Evolutionary conservation across 805 yeast genomes (phyloP).

Genomic region (Kluyveromyces siamensis): DNA sequence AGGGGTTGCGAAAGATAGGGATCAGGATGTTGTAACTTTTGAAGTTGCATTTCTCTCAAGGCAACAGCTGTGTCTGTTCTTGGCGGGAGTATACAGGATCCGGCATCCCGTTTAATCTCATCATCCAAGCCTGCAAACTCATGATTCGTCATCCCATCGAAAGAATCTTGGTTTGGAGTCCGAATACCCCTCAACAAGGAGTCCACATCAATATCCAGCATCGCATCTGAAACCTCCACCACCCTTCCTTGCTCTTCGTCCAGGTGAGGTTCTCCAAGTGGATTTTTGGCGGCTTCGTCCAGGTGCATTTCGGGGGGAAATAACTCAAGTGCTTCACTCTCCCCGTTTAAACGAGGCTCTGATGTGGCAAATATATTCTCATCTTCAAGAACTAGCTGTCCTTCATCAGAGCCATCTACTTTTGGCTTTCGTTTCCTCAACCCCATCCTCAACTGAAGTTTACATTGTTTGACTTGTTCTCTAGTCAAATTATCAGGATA

Average conservation of each 20-base stretch:
- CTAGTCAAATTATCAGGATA: conserved; percentile 40
- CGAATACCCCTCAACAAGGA: neutral
- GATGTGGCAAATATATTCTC: neutral
- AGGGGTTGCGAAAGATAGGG: conserved; percentile 15
- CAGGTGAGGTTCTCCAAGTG: neutral
- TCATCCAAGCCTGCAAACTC: conserved; percentile 1
- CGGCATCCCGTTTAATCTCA: neutral
- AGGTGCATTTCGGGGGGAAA: neutral
- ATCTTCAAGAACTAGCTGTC: neutral
- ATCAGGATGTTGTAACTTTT: neutral
- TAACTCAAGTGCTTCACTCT: neutral
- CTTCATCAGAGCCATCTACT: neutral
- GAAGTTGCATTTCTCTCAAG: neutral
- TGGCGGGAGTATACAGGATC: neutral
- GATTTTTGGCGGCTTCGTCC: neutral
- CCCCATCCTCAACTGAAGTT: conserved; percentile 15
- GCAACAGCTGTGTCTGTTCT: neutral
- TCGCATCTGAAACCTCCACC: neutral
- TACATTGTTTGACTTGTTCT: conserved; percentile 19
- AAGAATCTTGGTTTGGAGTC: neutral
- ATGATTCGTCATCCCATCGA: neutral
- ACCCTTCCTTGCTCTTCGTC: neutral
- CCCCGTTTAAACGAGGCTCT: neutral
- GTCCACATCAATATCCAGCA: neutral
- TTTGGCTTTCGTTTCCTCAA: conserved; percentile 19